A percentile compares a stretch with the other conserved stretches of the same genome.
These are phyloP conservation scores for Daldinia bambusicola DNA, from an alignment of 495 filamentous ascomycete genomes.

Conservation along the genomic window DNA sequence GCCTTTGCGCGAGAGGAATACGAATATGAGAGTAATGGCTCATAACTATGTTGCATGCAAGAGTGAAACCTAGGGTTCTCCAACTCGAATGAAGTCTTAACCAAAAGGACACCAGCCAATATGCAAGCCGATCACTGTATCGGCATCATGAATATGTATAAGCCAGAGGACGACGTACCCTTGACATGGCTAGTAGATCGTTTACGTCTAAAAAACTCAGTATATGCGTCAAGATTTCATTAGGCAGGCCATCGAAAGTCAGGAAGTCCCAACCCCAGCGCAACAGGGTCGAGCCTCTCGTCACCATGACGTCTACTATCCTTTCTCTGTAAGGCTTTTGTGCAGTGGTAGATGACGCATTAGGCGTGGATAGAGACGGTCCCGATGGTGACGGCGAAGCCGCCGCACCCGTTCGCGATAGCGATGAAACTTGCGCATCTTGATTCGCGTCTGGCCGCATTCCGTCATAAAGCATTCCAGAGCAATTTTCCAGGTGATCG, in stretches of 20 bases:
- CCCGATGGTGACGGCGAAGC: conserved; percentile 27
- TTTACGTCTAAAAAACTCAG: conserved; percentile 66
- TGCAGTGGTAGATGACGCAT: conserved; percentile 25
- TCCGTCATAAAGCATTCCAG: conserved; percentile 19
- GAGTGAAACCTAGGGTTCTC: conserved; percentile 19
- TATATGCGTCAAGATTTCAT: conserved; percentile 66
- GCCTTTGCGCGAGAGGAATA: conserved; percentile 14
- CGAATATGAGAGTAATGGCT: conserved; percentile 39
- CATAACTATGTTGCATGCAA: conserved; percentile 38
- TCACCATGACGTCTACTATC: conserved; percentile 30
- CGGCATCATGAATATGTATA: conserved; percentile 20
- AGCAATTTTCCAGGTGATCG: conserved; percentile 30
- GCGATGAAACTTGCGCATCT: conserved; percentile 25
- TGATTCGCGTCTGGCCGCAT: conserved; percentile 37
- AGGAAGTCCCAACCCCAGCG: conserved; percentile 45
- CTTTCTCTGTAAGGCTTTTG: conserved; percentile 17
- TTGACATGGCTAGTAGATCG: conserved; percentile 64
- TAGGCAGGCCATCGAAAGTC: conserved; percentile 57
- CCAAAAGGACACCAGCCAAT: conserved; percentile 15
- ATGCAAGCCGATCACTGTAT: conserved; percentile 18
- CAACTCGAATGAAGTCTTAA: conserved; percentile 26
- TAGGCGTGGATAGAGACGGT: conserved; percentile 14
- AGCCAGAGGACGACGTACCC: conserved; percentile 56
- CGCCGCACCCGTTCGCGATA: conserved; percentile 26
- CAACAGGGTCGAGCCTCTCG: conserved; percentile 28